Evolutionary conservation across 257 asterid species (phyloP), one percentile per base, ranked within the genome.

Genomic region (Jacaranda copaia): DNA sequence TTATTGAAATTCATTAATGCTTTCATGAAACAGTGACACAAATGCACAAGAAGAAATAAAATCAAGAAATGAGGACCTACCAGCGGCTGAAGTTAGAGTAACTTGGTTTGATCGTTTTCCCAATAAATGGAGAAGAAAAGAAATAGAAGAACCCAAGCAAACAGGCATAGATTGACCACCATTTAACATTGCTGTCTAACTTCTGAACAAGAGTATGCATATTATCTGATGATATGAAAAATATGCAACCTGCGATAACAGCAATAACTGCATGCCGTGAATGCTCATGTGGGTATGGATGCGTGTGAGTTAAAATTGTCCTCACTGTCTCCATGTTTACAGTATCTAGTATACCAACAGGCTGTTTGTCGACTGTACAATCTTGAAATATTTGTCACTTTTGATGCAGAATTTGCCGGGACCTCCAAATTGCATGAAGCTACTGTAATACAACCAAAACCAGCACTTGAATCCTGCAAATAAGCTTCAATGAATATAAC

Each of bases 91-190:
- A 89, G 72, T 87, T 89, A 66, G 92, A 87, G 82, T 88, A 89
- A 85, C 88, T 88, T 46, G 95, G 95, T 77, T 86, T 88, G 79
- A 89, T 83, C 15, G 92, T 89, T 82, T 89, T 88, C 78, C 95
- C 92, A 43, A 89, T 84, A 76, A 88, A 89, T 18, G 95, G 92
- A 74, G 95, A 86, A 15, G 95, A 89, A 81, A 89, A 89, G 84
- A 88, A 89, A 78, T 89, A 89, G 85, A 89, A 89, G 87, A 88
- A 89, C 42, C 95, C 95, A 57, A 89, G 87, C 82, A 89, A 76
- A 73, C 95, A 89, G 58, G 89, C 92, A 25, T 89, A 89, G 87
- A 89, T 89, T 19, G 95, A 89, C 95, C 95, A 89, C 95, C 95
- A 89, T 68, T 89, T 89, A 57, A 89, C 57, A 75, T 89, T 89